These are phyloP conservation scores for Talaromyces wortmannii DNA, from an alignment of 495 filamentous ascomycete genomes.

Conservation along the genomic window DNA sequence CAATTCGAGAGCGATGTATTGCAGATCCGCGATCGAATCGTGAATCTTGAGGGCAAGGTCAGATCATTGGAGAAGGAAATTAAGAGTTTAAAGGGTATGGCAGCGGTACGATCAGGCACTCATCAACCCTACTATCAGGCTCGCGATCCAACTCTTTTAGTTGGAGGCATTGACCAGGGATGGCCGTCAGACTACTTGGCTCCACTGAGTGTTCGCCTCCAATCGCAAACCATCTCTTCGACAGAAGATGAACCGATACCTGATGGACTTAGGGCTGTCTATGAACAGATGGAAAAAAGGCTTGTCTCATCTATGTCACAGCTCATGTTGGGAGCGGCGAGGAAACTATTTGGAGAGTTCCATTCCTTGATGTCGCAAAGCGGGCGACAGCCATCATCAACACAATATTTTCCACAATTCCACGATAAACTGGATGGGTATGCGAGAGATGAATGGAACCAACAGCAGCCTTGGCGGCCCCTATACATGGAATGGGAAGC, in stretches of 20 bases:
- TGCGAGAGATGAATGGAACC: conserved; percentile 27
- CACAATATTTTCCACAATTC: too few relatives aligned
- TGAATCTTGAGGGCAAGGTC: too few relatives aligned
- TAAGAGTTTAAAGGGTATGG: too few relatives aligned
- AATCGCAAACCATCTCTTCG: conserved; percentile 18
- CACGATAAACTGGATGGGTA: too few relatives aligned
- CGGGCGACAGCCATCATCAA: too few relatives aligned
- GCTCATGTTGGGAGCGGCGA: conserved; percentile 5
- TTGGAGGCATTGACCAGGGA: conserved; percentile 32
- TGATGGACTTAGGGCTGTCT: too few relatives aligned
- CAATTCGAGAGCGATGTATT: neutral
- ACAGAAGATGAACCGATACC: too few relatives aligned
- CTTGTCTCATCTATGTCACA: conserved; percentile 7
- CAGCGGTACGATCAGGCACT: too few relatives aligned
- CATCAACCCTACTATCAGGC: conserved; percentile 16
- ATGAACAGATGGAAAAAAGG: neutral
- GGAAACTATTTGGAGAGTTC: conserved; percentile 14
- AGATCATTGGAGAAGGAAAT: conserved; percentile 6
- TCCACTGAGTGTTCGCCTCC: conserved; percentile 21
- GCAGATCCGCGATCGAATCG: too few relatives aligned
- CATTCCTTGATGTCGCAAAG: conserved; percentile 4
- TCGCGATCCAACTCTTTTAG: conserved; percentile 41
- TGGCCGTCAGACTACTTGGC: conserved; percentile 41
- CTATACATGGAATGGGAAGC: conserved; percentile 49
- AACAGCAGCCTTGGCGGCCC: conserved; percentile 41